Conservation (phyloP, 2,329 filamentous ascomycete genomes). For the Pestalotiopsis sp. region DNA sequence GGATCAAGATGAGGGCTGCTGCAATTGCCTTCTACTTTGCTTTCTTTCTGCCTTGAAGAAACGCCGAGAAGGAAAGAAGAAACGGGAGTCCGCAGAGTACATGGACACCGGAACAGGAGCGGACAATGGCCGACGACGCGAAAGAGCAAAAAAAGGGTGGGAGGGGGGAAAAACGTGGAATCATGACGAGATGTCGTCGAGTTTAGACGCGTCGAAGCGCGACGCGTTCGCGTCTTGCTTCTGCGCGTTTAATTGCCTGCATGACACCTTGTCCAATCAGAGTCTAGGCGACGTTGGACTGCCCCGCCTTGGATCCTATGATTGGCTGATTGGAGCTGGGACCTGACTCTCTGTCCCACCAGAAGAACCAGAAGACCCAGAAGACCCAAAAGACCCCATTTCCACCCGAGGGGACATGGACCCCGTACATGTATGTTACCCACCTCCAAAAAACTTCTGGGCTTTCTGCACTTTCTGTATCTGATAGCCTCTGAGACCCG, state of each 20-base stretch:
- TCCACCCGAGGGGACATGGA: neutral
- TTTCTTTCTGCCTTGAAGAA: neutral
- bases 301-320: neutral
- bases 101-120: neutral
- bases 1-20: neutral
- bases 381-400: too few relatives aligned
- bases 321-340: slow-evolving; percentile 9
- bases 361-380: too few relatives aligned
- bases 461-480: neutral
- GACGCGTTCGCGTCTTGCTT: slow-evolving; percentile 3
- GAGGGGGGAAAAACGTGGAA: neutral
- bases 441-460: neutral
- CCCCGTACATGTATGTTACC: neutral
- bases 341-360: slow-evolving; percentile 1
- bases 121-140: neutral
- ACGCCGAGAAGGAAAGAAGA: neutral
- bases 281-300: neutral
- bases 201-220: slow-evolving; percentile 12
- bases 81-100: neutral
- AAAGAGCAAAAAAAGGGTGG: slow-evolving; percentile 7
- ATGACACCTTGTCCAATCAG: slow-evolving; percentile 7
- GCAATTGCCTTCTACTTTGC: neutral
- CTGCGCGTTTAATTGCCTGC: slow-evolving; percentile 14
- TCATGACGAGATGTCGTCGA: slow-evolving; percentile 7
- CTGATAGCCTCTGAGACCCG: neutral